Evolutionary conservation across 441 rosid species (phyloP).

Genomic region (Euphorbia celastroides): DNA sequence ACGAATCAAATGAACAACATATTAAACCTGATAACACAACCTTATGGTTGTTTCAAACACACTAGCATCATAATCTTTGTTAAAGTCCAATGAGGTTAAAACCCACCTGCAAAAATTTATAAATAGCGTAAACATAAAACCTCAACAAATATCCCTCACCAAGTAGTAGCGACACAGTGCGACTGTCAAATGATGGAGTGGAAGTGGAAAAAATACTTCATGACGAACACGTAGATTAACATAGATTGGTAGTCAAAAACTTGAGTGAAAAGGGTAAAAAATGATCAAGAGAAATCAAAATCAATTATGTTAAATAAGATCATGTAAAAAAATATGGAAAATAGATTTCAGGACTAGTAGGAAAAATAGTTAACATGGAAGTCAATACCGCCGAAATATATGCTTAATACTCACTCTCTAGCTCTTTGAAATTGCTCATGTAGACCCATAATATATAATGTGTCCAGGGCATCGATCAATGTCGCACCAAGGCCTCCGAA

Average conservation of each 20-base stretch:
- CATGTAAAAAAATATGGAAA: not conserved
- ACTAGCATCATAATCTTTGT: slow-evolving; percentile 90
- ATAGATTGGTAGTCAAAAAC: not conserved
- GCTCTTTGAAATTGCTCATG: slow-evolving; percentile 88
- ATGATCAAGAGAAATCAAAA: not conserved
- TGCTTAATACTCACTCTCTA: slow-evolving; percentile 61
- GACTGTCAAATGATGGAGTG: not conserved
- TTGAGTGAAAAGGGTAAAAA: not conserved
- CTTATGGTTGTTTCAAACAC: slow-evolving; percentile 99
- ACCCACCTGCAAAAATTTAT: slow-evolving; percentile 76
- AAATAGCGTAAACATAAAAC: slow-evolving; percentile 4
- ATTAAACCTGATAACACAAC: slow-evolving; percentile 80
- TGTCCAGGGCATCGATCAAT: slow-evolving; percentile 79
- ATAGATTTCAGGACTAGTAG: slow-evolving; percentile 1
- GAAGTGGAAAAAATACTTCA: not conserved
- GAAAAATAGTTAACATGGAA: not conserved
- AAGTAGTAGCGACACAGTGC: not conserved
- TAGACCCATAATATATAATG: slow-evolving; percentile 94
- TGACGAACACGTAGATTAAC: not conserved
- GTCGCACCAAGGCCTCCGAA: slow-evolving; percentile 99
- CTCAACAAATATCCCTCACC: not conserved
- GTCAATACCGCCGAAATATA: not conserved
- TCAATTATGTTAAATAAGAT: slow-evolving; percentile 5
- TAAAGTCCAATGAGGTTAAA: slow-evolving; percentile 77
- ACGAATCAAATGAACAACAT: slow-evolving; percentile 26